Evolutionary conservation across 331 rosid species (phyloP), one percentile per base, ranked within the genome.

Genomic region (Malus hybrid): DNA sequence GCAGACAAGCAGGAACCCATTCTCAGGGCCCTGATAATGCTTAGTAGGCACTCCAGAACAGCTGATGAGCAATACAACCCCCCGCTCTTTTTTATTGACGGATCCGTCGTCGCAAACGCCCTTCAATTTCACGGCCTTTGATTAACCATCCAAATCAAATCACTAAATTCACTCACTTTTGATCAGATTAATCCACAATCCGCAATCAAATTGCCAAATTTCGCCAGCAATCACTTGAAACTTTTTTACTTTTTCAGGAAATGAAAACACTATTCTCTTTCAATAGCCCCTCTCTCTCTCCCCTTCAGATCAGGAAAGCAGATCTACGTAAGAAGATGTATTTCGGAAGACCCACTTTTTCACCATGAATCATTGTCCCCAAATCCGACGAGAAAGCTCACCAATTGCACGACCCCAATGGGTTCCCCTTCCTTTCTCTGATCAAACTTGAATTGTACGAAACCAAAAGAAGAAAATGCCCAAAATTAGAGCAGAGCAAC

Each of bases 1-100:
- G 78, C 83, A 71, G 98, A 91, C 78, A 93, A 91, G 97, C 98
- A 93, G 96, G 98, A 90, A 88, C 98, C 98, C 98, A 93, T 93
- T 84, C 89, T 84, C 52, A 92, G 95, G 82, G 89, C 94, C 90
- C 98, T 91, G 73, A 93, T 82, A 69, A 90, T 84, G 75, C 83
- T 73, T 7, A 90, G 76, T 78, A 93, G 73, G 90, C 93, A 91
- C 88, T 89, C 98, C 93, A 93, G 85, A 74, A 81, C 96, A 85
- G 82, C 91, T 68, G 83, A 82, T 68, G 83, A 81, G 68, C 84
- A 68, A 68, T 60, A 69, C 39, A 64, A 64, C 70, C 86, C 88
- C 74, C 10, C 57, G 6, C 88, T 72, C 13, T 72, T 74, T 72
- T 82, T 92, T 24, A 65, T 79, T 74, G 87, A 85, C 1, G 92